These are phyloP conservation scores for Suillus ampliporus DNA, from an alignment of 768 basidiomycete species.

Conservation along the genomic window DNA sequence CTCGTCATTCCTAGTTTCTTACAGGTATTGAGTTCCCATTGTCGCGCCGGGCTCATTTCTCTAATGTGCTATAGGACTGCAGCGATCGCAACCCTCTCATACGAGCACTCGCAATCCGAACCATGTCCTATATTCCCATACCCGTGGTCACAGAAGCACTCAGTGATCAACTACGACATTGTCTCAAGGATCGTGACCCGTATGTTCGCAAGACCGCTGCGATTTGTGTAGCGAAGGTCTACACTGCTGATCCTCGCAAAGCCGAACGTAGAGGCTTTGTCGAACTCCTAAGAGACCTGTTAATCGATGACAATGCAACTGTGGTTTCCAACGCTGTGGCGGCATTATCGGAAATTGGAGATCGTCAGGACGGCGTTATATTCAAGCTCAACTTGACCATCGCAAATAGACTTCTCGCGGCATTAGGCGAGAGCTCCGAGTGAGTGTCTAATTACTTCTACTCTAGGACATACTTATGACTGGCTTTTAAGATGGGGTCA, in stretches of 20 bases:
- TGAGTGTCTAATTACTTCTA: constrained; percentile 48
- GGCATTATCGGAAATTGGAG: constrained; percentile 94
- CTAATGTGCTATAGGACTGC: constrained; percentile 71
- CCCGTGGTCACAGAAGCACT: constrained; percentile 86
- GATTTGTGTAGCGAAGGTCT: constrained; percentile 96
- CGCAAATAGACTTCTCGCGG: constrained; percentile 88
- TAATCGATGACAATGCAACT: constrained; percentile 93
- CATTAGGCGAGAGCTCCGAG: constrained; percentile 97
- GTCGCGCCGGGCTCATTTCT: not conserved
- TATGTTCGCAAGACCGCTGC: constrained; percentile 99
- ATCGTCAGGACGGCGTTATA: constrained; percentile 92
- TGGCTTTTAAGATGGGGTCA: constrained; percentile 85
- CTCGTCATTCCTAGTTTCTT: constrained; percentile 91
- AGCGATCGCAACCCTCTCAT: constrained; percentile 96
- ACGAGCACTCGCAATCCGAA: constrained; percentile 95
- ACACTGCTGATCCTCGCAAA: constrained; percentile 83
- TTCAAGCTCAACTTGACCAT: constrained; percentile 88
- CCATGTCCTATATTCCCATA: constrained; percentile 98
- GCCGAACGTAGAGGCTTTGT: constrained; percentile 93
- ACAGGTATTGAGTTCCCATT: constrained; percentile 53
- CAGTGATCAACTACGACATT: constrained; percentile 89
- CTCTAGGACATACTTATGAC: constrained; percentile 17
- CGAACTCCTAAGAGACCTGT: constrained; percentile 86
- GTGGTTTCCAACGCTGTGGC: constrained; percentile 98
- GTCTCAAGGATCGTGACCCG: constrained; percentile 91